A percentile compares a stretch with the other conserved stretches of the same genome.
Evolutionary conservation across 129 eudicot genomes (phyloP).

Genomic region (Lactuca saligna): DNA sequence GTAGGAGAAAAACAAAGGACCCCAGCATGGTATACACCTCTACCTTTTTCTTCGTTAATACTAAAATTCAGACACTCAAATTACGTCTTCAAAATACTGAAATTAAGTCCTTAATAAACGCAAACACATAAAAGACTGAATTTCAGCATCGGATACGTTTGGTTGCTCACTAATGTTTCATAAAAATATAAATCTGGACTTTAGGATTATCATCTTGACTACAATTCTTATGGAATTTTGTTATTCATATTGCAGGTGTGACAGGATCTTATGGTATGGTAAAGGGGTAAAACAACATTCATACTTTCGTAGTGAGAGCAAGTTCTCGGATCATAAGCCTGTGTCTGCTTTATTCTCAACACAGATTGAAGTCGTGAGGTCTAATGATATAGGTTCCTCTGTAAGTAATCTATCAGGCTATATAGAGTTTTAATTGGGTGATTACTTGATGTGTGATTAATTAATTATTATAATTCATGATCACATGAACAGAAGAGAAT

Average conservation of each 20-base stretch:
- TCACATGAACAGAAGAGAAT: conserved; percentile 35
- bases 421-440: neutral
- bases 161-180: no score
- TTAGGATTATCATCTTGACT: neutral
- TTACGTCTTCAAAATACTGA: neutral
- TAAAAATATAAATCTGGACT: no score
- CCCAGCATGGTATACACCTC: conserved; percentile 75
- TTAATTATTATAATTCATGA: neutral
- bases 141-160: neutral
- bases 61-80: neutral
- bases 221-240: neutral
- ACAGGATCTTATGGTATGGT: conserved; percentile 91
- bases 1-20: conserved; percentile 85
- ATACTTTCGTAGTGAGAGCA: conserved; percentile 78
- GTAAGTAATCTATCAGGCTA: conserved; percentile 39
- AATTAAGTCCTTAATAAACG: neutral
- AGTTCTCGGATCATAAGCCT: conserved; percentile 90
- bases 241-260: conserved; percentile 66
- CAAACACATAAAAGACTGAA: neutral
- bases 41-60: neutral
- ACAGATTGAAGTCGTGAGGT: conserved; percentile 51
- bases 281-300: conserved; percentile 86
- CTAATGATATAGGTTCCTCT: conserved; percentile 36
- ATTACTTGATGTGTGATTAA: conserved; percentile 11
- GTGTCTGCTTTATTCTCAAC: conserved; percentile 83